Base-by-base conservation (phyloP, 2,329 filamentous ascomycete species). In the Cercospora canescens region DNA sequence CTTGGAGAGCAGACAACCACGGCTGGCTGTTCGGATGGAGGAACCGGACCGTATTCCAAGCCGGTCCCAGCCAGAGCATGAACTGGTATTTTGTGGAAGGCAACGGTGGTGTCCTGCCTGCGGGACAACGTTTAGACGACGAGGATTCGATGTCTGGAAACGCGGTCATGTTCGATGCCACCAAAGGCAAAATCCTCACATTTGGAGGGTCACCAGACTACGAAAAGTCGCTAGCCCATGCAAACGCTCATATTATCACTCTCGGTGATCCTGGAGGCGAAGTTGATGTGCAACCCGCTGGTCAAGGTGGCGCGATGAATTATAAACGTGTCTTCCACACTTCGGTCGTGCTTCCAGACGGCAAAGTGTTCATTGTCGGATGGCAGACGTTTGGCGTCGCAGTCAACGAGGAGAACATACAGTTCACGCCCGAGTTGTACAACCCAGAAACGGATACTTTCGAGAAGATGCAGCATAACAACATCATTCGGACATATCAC, bases 121-220 rank as follows among this genome's bases (percentile, higher is more conserved):
- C 84, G 0, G 85, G 85, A 0, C 75, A 67, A 4, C 77, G 84
- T 5, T 77, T 74, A 21, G 77, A 78, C 6, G 81, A 82, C 37
- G 73, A 79, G 11, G 80, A 87, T 67, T 76, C 85, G 2, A 88
- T 88, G 86, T 82, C 80, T 65, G 86, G 85, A 12, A 83, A 81
- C 59, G 82, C 82, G 3, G 80, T 85, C 67, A 87, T 88, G 85
- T 88, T 83, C 69, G 86, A 88, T 69, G 85, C 85, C 1, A 45
- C 41, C 41, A 45, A 45, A 45, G 86, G 86, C 34, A 86, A 86
- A 73, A 87, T 88, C 32, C 76, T 87, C 2, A 81, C 84, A 0
- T 75, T 81, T 16, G 86, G 86, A 6, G 86, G 86, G 8, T 75
- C 82, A 0, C 75, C 80, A 0, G 76, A 78, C 39, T 87, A 87